A percentile compares a stretch with the other conserved stretches of the same genome.
Conservation (phyloP, 2,329 filamentous ascomycete genomes). For the Magnaporthiopsis poae region DNA sequence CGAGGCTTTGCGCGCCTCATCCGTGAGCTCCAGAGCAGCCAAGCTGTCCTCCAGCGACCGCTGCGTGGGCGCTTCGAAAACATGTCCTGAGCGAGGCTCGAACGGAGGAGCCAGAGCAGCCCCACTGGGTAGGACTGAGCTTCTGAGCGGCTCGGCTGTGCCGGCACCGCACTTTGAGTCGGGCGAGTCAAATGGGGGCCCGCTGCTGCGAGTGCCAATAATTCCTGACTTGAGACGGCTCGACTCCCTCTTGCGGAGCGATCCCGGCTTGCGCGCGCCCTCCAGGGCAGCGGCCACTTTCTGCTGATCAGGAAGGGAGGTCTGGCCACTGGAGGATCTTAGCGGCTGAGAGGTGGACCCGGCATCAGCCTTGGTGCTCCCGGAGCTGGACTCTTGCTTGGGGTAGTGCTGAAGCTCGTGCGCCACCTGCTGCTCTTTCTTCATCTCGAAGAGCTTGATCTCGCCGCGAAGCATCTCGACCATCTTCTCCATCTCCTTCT, state of each 20-base stretch:
- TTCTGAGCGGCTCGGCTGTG: constrained; percentile 21
- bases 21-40: constrained; percentile 3
- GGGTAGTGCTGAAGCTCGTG: constrained; percentile 36
- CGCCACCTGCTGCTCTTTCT: constrained; percentile 33
- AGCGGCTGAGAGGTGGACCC: constrained; percentile 1
- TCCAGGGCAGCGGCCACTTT: constrained; percentile 7
- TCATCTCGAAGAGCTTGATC: constrained; percentile 35
- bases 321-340: not conserved
- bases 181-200: constrained; percentile 17
- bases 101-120: constrained; percentile 42
- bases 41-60: constrained; percentile 5
- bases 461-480: constrained; percentile 30
- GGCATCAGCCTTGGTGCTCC: constrained; percentile 5
- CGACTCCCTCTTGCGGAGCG: constrained; percentile 13
- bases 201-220: constrained; percentile 13
- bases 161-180: constrained; percentile 20
- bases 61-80: constrained; percentile 1
- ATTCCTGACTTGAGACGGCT: constrained; percentile 11
- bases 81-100: constrained; percentile 27
- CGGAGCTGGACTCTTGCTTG: constrained; percentile 21
- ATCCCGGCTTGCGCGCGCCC: constrained; percentile 10
- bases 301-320: constrained; percentile 5
- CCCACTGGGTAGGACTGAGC: constrained; percentile 31
- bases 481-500: constrained; percentile 37
- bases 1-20: not conserved